Percentiles rank a stretch among this genome's conserved stretches.
These are phyloP conservation scores for Botrytis tulipae DNA, from an alignment of 2,329 filamentous ascomycete genomes.

Conservation along the genomic window DNA sequence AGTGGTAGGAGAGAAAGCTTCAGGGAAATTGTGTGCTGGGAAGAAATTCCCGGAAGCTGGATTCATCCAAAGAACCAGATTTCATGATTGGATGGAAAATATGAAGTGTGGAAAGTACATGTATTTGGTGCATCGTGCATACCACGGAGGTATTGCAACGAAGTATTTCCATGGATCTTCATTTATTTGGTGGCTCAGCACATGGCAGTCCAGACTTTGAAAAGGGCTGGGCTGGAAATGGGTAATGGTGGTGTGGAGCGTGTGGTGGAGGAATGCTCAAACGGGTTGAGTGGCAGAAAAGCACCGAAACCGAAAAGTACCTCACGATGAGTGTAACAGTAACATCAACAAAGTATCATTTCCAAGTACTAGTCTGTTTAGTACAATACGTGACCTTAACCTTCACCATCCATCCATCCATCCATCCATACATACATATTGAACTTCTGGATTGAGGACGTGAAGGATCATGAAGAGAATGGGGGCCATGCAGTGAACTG, in stretches of 20 bases:
- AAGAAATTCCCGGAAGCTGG: not conserved
- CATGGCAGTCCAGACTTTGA: slow-evolving; percentile 6
- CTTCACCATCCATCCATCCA: not conserved
- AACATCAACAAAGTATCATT: not conserved
- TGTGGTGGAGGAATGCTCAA: not conserved
- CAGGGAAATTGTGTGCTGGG: not conserved
- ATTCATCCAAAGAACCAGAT: not conserved
- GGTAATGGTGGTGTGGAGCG: not conserved
- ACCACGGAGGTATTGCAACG: slow-evolving; percentile 1
- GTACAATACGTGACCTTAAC: not conserved
- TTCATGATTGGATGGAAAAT: not conserved
- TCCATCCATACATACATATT: not conserved
- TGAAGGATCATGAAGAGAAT: not conserved
- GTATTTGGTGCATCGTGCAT: slow-evolving; percentile 5
- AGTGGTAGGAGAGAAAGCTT: not conserved
- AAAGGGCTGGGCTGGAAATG: not conserved
- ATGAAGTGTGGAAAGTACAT: not conserved
- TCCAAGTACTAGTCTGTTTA: not conserved
- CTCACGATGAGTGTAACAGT: not conserved
- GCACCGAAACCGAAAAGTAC: slow-evolving; percentile 9
- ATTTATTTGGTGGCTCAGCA: slow-evolving; percentile 7
- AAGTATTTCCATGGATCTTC: not conserved
- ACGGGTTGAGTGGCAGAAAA: not conserved
- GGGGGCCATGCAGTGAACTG: slow-evolving; percentile 10
- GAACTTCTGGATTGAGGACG: not conserved